Base-by-base conservation (phyloP, 1,139 yeast species). In the Scheffersomyces segobiensis region DNA sequence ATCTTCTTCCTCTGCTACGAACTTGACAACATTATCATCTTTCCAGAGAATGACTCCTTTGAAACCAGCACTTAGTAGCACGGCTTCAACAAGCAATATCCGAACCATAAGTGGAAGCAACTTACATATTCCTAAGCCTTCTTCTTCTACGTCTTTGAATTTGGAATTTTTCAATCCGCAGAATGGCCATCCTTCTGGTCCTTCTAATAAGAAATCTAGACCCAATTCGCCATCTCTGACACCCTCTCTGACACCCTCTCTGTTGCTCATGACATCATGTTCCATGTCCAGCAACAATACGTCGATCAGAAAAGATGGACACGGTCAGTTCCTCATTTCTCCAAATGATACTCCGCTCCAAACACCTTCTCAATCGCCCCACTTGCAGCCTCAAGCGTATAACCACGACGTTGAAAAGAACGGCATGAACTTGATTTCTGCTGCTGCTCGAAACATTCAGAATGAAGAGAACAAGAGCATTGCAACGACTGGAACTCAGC, bases 281-380 rank as follows among this genome's bases (percentile, higher is more conserved):
- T 54, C 49, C 53, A 50, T 14, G 53, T 55, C 21, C 50, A 55
- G 57, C 52, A 50, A 52, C 42, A 49, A 57, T 46, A 18, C 55
- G 17, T n/a, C 46, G 10, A 21, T 52, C 54, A 56, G 46, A 47
- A 52, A 53, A 19, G 46, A 42, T 10, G 58, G 57, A 21, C 55
- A 53, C 26, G 56, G 55, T 47, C 61, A 60, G 55, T 70, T 69
- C 58, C 63, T 64, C 52, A 66, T 69, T 22, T 69, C 78, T 14
- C 82, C 82, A 3, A 69, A 67, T 56, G 80, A 77, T 20, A 77
- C 82, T 2, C 82, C 82, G 10, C 65, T 76, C 48, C 80, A 76
- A 59, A 79, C 84, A 0, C 84, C 84, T n/a, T 69, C 73, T 32
- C 82, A 79, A 56, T 75, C 81, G 47, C 84, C 84, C 5, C 79